Evolutionary conservation across 257 asterid species (phyloP).

Genomic region (Nyctanthes arbortristis): DNA sequence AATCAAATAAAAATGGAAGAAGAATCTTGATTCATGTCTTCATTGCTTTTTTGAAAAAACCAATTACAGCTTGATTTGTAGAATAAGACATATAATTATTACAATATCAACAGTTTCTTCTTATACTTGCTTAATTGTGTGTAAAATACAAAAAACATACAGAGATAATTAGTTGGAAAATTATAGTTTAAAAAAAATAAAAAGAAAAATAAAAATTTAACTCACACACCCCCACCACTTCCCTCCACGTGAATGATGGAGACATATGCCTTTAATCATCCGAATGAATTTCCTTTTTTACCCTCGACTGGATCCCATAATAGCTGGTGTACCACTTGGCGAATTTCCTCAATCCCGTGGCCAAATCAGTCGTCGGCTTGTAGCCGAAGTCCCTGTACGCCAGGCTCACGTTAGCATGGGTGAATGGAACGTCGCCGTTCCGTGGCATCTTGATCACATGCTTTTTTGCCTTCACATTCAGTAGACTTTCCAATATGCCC

Average conservation of each 20-base stretch:
- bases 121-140: too few relatives aligned
- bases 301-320: constrained; percentile 83
- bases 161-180: too few relatives aligned
- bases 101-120: too few relatives aligned
- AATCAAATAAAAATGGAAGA: too few relatives aligned
- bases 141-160: too few relatives aligned
- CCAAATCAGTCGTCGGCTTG: constrained; percentile 86
- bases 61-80: too few relatives aligned
- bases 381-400: constrained; percentile 82
- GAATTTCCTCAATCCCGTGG: constrained; percentile 76
- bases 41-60: too few relatives aligned
- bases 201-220: constrained; percentile 19
- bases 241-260: constrained; percentile 44
- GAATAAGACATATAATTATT: too few relatives aligned
- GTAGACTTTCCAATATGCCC: constrained; percentile 64
- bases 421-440: constrained; percentile 97
- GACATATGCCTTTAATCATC: constrained; percentile 38
- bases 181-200: too few relatives aligned
- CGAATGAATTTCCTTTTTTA: constrained; percentile 56
- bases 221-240: constrained; percentile 31
- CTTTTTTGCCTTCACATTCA: constrained; percentile 67
- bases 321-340: constrained; percentile 91
- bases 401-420: constrained; percentile 91
- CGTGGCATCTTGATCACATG: constrained; percentile 78
- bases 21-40: too few relatives aligned